Base-by-base conservation (phyloP, 495 filamentous ascomycete genomes). In the Haplographium delicatum region DNA sequence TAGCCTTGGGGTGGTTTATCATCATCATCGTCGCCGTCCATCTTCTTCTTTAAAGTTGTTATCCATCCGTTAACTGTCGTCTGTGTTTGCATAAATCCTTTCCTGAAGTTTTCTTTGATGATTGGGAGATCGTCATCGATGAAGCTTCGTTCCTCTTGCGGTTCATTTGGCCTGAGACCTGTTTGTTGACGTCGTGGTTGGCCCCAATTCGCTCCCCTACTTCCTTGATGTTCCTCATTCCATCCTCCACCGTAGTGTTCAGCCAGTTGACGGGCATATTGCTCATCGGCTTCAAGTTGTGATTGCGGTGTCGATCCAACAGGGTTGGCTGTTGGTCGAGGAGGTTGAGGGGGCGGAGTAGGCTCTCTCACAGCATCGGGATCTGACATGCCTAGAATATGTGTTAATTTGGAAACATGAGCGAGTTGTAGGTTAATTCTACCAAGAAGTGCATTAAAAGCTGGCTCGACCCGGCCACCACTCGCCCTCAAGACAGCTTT, bases 351-450 rank as follows among this genome's bases (percentile, higher is more conserved):
- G 6, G 87, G 86, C 39, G 69, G 64, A 10, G 72, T 71, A 27
- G 89, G 81, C 58, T 85, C 81, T 58, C 33, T 34, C 2, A 81
- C 77, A 24, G 88, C 88, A 68, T 83, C 83, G 18, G 93, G 93
- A 68, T 98, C 93, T 46, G 89, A 90, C 90, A 96, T 95, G 56
- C 84, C 89, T 91, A 53, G n/a, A n/a, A n/a, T n/a, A n/a, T n/a
- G n/a, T n/a, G n/a, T n/a, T n/a, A n/a, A n/a, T n/a, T n/a, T n/a
- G n/a, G n/a, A n/a, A n/a, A n/a, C n/a, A n/a, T n/a, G n/a, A n/a
- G n/a, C n/a, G n/a, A n/a, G n/a, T n/a, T n/a, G n/a, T n/a, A n/a
- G n/a, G n/a, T n/a, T n/a, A n/a, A n/a, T n/a, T 79, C 48, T 69
- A 89, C 89, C 84, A 20, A 98, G 75, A 6, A 99, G 79, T 23